phyloP scores from a whole-genome alignment of 306 rosid species.

The Amphicarpaea edgeworthii region DNA sequence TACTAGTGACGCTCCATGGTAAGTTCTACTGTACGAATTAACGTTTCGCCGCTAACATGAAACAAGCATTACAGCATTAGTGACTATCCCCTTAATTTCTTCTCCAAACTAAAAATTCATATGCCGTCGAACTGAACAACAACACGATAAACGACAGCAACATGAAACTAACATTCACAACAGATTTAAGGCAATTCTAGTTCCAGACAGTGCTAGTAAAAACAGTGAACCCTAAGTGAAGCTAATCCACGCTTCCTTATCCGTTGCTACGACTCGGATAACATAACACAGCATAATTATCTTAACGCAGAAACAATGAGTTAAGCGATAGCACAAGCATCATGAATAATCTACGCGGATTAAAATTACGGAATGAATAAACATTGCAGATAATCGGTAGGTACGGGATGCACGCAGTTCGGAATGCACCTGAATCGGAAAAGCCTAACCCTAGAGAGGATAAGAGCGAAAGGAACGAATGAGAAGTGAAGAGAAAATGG shows the following conservation, averaged over 20 bases:
- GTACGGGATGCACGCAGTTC: background rate
- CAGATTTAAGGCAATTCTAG: background rate
- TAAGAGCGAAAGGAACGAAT: background rate
- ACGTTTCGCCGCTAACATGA: background rate
- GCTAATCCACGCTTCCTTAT: background rate
- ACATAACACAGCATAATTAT: too few species aligned
- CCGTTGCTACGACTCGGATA: background rate
- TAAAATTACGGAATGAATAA: conserved; percentile 6
- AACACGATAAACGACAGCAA: background rate
- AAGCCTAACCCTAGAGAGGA: conserved; percentile 43
- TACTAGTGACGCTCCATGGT: background rate
- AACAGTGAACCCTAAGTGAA: conserved; percentile 28
- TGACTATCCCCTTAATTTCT: background rate
- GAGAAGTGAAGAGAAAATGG: background rate
- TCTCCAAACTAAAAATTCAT: background rate
- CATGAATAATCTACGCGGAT: too few species aligned
- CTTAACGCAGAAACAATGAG: background rate
- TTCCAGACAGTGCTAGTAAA: too few species aligned
- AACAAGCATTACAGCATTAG: background rate
- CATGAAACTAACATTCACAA: background rate
- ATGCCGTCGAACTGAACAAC: background rate
- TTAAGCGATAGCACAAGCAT: conserved; percentile 8
- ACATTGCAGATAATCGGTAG: conserved; percentile 5
- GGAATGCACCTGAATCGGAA: conserved; percentile 14
- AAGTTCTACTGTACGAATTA: background rate